Base-by-base conservation (phyloP, 768 basidiomycete genomes). In the Suillus weaverae region DNA sequence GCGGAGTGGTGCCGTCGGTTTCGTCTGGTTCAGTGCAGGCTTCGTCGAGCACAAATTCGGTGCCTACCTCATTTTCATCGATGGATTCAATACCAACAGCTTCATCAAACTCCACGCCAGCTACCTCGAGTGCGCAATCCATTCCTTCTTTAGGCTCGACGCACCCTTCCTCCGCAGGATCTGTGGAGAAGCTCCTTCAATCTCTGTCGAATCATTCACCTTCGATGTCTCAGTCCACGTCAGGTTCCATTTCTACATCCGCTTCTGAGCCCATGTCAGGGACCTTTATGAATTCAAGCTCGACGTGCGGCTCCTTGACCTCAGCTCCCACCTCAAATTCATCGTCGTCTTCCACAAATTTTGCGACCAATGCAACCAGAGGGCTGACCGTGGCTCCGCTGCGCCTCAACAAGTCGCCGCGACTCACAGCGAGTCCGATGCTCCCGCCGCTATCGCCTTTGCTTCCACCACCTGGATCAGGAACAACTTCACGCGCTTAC, bases 381-480 rank as follows among this genome's bases (percentile, higher is more conserved):
- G 66, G 70, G 1, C 59, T 74, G 0, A 35, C 39, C 0, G 66
- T 76, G 3, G 72, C 76, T 9, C 75, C 75, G 0, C 55, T 76
- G 0, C 69, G 74, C 13, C 39, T 76, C 22, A 64, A 63, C 61
- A 76, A 77, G 67, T 67, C 70, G 0, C 73, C 74, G 13, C 68
- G 67, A n/a, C 54, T 67, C 32, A 38, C 71, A 2, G 65, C 68
- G 4, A 74, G 8, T 62, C 70, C 54, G 50, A 67, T 55, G 36
- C 63, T 38, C 63, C 66, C 44, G 7, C 59, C 69, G 2, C 54
- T 71, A 67, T 54, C 66, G 4, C 57, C 64, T 18, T 9, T 41
- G 46, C 54, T 66, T 43, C 63, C 69, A 51, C 61, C 63, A 54
- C 61, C 63, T 46, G 50, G 66, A 22, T 67, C 71, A 14, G 56